Percentiles rank a stretch among this genome's conserved stretches.
Conservation (phyloP, 2,329 filamentous ascomycete genomes). For the Cladosporium cucumerinum region DNA sequence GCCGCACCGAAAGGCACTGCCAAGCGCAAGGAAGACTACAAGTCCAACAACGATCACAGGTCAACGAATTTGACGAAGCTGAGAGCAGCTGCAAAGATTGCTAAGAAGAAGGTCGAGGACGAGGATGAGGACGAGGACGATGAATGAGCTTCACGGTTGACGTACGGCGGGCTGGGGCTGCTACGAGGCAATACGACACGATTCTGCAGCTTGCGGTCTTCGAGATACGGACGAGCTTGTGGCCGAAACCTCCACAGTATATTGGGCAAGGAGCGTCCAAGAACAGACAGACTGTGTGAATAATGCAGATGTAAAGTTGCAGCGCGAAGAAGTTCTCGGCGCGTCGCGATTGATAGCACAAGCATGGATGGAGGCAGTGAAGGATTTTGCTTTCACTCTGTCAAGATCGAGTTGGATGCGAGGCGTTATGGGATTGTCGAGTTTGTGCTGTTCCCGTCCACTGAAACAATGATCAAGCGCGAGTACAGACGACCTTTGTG, state of each 20-base stretch:
- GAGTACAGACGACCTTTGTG: background rate
- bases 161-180: background rate
- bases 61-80: background rate
- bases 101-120: background rate
- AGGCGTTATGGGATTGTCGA: background rate
- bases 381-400: background rate
- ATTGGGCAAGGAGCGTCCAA: background rate
- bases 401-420: background rate
- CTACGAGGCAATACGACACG: background rate
- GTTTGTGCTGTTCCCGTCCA: background rate
- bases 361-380: background rate
- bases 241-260: no score
- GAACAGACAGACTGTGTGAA: background rate
- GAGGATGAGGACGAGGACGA: background rate
- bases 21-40: constrained; percentile 1
- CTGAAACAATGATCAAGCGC: background rate
- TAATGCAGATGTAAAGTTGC: background rate
- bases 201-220: background rate
- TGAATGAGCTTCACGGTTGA: background rate
- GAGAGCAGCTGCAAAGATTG: background rate
- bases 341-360: background rate
- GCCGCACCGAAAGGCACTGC: background rate
- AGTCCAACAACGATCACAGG: background rate
- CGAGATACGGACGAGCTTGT: background rate
- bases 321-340: background rate